Percentiles rank a stretch among this genome's conserved stretches.
Conservation (phyloP, 2,329 filamentous ascomycete genomes). For the Macrophomina tecta region DNA sequence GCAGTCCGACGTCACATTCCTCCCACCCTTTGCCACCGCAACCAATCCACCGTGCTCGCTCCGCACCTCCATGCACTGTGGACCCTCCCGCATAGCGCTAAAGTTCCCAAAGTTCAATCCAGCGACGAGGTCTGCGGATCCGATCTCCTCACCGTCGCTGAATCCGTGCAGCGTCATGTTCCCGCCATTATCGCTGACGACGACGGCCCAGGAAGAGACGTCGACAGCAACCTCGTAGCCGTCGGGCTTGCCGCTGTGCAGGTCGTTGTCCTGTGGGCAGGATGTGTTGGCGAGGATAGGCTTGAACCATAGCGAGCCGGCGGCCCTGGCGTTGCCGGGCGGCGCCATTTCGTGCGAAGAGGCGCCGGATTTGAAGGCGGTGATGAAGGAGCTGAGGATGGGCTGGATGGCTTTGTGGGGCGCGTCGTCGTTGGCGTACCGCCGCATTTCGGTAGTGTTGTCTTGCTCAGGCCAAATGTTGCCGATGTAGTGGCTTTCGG, state of each 20-base stretch:
- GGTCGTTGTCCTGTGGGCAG: slow-evolving; percentile 5
- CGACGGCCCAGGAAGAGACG: slow-evolving; percentile 8
- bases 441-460: slow-evolving; percentile 27
- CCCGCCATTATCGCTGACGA: not conserved
- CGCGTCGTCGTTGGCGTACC: slow-evolving; percentile 38
- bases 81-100: not conserved
- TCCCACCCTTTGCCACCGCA: not conserved
- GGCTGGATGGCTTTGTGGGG: slow-evolving; percentile 45
- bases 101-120: slow-evolving; percentile 15
- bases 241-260: slow-evolving; percentile 5
- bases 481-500: slow-evolving; percentile 48
- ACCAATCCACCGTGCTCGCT: not conserved
- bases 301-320: slow-evolving; percentile 18
- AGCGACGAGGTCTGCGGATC: not conserved
- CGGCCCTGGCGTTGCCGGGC: not conserved
- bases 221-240: slow-evolving; percentile 8
- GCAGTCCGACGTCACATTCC: not conserved
- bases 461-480: slow-evolving; percentile 43
- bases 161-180: not conserved
- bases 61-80: slow-evolving; percentile 16
- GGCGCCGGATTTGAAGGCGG: slow-evolving; percentile 40
- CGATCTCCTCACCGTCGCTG: not conserved
- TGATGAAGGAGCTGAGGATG: slow-evolving; percentile 44
- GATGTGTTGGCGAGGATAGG: not conserved
- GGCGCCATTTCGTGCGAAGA: not conserved